Percentiles rank a stretch among this genome's conserved stretches.
Conservation (phyloP, 441 rosid species). For the Dalechampia spathulata region DNA sequence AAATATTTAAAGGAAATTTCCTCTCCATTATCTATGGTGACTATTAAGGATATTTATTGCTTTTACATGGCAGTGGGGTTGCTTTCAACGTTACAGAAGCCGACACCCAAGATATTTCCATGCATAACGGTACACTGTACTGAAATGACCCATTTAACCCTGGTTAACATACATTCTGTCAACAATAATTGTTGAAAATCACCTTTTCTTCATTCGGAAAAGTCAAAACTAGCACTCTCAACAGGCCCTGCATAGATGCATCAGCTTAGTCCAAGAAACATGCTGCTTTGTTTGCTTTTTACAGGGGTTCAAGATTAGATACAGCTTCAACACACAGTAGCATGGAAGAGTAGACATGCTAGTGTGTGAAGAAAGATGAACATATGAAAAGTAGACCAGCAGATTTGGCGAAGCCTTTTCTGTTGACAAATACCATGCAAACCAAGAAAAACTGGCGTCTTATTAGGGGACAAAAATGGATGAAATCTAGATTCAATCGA, state of each 20-base stretch:
- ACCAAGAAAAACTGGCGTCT: no score
- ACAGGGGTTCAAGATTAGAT: neutral
- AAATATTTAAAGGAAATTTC: neutral
- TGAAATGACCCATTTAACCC: conserved; percentile 8
- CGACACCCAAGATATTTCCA: conserved; percentile 9
- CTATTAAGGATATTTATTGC: conserved; percentile 3
- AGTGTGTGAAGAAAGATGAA: neutral
- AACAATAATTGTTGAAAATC: no score
- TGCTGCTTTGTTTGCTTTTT: neutral
- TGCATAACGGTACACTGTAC: neutral
- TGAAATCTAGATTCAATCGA: no score
- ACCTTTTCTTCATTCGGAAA: no score
- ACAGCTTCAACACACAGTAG: neutral
- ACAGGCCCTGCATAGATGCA: no score
- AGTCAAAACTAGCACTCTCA: no score
- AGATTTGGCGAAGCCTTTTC: neutral
- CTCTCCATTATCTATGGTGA: neutral
- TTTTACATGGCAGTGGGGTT: neutral
- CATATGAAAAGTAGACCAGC: neutral
- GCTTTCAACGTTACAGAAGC: conserved; percentile 4
- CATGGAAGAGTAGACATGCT: neutral
- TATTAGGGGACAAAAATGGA: no score
- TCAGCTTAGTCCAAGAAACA: no score
- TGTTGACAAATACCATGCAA: no score
- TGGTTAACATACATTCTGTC: neutral